Conservation (phyloP, 768 basidiomycete genomes). For the Nidularia sp. region DNA sequence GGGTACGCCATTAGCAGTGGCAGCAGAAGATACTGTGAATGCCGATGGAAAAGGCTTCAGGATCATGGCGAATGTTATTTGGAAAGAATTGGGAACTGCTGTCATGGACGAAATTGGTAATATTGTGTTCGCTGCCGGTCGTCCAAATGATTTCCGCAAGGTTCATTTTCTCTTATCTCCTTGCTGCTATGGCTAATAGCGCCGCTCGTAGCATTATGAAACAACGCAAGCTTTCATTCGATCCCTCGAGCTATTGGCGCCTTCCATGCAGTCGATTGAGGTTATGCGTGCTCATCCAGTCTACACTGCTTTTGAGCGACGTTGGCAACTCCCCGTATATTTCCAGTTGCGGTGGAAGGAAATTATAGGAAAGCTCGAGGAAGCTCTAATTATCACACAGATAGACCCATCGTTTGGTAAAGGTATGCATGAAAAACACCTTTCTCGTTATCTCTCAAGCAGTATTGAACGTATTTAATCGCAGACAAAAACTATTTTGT, state of each 20-base stretch:
- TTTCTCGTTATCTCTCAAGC: neutral
- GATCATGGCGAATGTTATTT: conserved; percentile 84
- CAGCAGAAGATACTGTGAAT: neutral
- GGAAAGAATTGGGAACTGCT: conserved; percentile 77
- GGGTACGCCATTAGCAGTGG: neutral
- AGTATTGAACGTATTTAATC: neutral
- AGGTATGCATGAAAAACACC: conserved; percentile 24
- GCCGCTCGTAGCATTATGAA: conserved; percentile 65
- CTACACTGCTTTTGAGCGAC: conserved; percentile 68
- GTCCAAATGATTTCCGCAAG: conserved; percentile 85
- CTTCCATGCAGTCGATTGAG: conserved; percentile 65
- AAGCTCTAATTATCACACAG: conserved; percentile 40
- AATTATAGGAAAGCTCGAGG: conserved; percentile 76
- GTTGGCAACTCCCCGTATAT: conserved; percentile 97
- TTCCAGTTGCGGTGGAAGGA: conserved; percentile 98
- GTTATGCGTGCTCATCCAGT: conserved; percentile 70
- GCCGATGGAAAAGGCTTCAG: conserved; percentile 53
- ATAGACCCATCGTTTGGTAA: conserved; percentile 35
- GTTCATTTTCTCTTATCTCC: conserved; percentile 33
- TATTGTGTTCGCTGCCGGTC: conserved; percentile 86
- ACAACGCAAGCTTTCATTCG: conserved; percentile 79
- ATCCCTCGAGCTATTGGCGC: conserved; percentile 78
- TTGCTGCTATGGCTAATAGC: conserved; percentile 2
- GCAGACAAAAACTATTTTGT: conserved; percentile 36
- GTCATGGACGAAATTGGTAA: conserved; percentile 84